phyloP scores from a whole-genome alignment of 495 filamentous ascomycete genomes.

The Aspergillus incahuasiensis region DNA sequence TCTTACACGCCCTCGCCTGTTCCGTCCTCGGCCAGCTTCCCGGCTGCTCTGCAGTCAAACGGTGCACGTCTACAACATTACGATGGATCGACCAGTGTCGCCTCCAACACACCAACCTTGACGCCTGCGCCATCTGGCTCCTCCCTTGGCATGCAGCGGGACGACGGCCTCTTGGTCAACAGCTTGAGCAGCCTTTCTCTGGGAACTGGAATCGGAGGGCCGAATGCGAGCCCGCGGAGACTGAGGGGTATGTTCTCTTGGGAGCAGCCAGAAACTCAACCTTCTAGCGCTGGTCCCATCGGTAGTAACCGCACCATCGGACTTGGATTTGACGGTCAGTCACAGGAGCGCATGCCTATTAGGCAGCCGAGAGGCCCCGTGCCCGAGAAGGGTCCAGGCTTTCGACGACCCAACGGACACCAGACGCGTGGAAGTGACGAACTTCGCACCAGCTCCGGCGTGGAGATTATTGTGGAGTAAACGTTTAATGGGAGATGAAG shows the following conservation, averaged over 20 bases:
- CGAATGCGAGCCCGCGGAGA: conserved; percentile 54
- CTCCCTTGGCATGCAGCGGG: conserved; percentile 53
- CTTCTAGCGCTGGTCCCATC: conserved; percentile 64
- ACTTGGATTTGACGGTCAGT: conserved; percentile 57
- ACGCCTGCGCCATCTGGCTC: conserved; percentile 70
- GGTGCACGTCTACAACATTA: conserved; percentile 60
- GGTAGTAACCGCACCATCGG: conserved; percentile 79
- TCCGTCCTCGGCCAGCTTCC: conserved; percentile 82
- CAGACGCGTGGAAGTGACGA: conserved; percentile 77
- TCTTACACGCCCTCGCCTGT: conserved; percentile 94
- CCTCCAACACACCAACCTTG: conserved; percentile 68
- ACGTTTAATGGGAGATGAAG: conserved; percentile 27
- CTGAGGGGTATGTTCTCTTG: conserved; percentile 62
- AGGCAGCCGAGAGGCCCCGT: conserved; percentile 78
- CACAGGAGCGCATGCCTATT: conserved; percentile 65
- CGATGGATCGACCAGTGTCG: conserved; percentile 53
- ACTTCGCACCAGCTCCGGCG: conserved; percentile 53
- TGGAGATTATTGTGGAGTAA: conserved; percentile 56
- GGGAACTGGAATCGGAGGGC: conserved; percentile 55
- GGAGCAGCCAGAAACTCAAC: conserved; percentile 55
- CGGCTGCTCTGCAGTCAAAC: conserved; percentile 62
- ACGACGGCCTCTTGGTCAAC: conserved; percentile 64
- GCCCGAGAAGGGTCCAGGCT: conserved; percentile 72
- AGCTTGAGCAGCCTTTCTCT: conserved; percentile 62
- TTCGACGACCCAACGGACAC: conserved; percentile 77